phyloP scores from a whole-genome alignment of 2,329 filamentous ascomycete genomes.

The Cladophialophora chaetospira region DNA sequence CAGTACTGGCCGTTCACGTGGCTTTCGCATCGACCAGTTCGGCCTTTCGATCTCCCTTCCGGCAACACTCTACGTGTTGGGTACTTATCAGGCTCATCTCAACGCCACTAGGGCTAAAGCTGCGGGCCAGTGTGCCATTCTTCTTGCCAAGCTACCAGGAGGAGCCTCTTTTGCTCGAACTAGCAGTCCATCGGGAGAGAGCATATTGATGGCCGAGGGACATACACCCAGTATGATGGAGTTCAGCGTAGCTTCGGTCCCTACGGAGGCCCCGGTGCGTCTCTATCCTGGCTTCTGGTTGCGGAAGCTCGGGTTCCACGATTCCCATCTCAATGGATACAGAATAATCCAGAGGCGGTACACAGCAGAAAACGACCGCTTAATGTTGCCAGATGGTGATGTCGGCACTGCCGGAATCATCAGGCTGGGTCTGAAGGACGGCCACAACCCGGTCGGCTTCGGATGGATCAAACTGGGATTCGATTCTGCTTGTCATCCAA shows the following conservation, averaged over 20 bases:
- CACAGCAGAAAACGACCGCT: not conserved
- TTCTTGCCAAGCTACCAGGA: not conserved
- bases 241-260: not conserved
- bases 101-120: not conserved
- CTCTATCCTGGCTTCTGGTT: not conserved
- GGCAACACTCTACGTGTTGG: constrained; percentile 19
- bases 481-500: not conserved
- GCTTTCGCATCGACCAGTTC: constrained; percentile 24
- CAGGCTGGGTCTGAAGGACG: not conserved
- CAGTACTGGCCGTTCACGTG: constrained; percentile 7
- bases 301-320: not conserved
- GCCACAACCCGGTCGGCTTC: not conserved
- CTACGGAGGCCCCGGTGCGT: not conserved
- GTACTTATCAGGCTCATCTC: constrained; percentile 20
- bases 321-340: not conserved
- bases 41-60: constrained; percentile 24
- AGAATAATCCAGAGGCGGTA: not conserved
- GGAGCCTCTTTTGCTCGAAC: not conserved
- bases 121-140: not conserved
- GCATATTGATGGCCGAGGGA: not conserved
- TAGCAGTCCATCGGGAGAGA: not conserved
- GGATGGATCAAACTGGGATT: not conserved
- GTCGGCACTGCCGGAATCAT: not conserved
- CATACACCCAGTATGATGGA: not conserved
- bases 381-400: not conserved